Evolutionary conservation across 164 flowering plant genomes (phyloP).

Genomic region (Platanus orientalis): DNA sequence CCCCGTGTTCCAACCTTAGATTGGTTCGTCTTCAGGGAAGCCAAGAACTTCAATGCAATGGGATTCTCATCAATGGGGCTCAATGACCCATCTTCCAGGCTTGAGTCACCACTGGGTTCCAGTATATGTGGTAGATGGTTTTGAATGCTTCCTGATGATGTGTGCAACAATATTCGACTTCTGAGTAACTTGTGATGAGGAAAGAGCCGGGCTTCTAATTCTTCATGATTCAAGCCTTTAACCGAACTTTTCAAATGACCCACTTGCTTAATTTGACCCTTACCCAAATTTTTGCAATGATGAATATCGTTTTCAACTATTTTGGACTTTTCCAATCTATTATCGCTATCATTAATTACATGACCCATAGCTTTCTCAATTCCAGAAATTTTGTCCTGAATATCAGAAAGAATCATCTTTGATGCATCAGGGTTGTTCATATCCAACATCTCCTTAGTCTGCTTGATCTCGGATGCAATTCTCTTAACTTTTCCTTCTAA

Average conservation of each 20-base stretch:
- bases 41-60: constrained; percentile 65
- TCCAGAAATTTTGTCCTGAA: constrained; percentile 85
- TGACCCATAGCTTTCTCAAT: constrained; percentile 79
- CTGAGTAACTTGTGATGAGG: constrained; percentile 84
- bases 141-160: constrained; percentile 27
- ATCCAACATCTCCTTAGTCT: constrained; percentile 87
- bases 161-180: constrained; percentile 31
- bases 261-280: constrained; percentile 9
- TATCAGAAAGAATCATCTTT: constrained; percentile 68
- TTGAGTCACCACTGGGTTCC: constrained; percentile 16
- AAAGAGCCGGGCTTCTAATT: constrained; percentile 78
- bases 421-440: constrained; percentile 74
- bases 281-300: constrained; percentile 12
- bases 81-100: constrained; percentile 25
- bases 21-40: constrained; percentile 38
- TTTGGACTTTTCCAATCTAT: constrained; percentile 15
- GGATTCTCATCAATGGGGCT: constrained; percentile 51
- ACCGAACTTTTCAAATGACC: constrained; percentile 24
- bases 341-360: constrained; percentile 33
- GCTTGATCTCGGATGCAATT: constrained; percentile 86
- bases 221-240: constrained; percentile 53
- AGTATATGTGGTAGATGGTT: constrained; percentile 6
- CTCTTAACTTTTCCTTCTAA: constrained; percentile 89
- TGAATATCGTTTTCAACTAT: constrained; percentile 13
- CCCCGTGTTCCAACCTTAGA: constrained; percentile 12